These are phyloP conservation scores for Margaritispora aquatica DNA, from an alignment of 495 filamentous ascomycete species.

Conservation along the genomic window DNA sequence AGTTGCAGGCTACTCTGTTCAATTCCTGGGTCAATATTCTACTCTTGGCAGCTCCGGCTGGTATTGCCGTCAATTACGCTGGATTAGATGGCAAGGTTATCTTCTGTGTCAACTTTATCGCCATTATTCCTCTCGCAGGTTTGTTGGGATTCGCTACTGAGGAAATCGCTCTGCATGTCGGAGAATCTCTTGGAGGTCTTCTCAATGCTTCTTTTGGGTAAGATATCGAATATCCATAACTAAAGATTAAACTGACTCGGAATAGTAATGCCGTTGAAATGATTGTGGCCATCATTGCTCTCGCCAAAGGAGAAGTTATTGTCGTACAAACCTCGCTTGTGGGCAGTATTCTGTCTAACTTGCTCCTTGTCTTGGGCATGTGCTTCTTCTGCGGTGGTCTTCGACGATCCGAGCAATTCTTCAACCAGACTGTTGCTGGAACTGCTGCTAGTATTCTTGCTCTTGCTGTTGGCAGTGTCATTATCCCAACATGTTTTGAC, in stretches of 20 bases:
- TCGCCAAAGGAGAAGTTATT: slow-evolving; percentile 63
- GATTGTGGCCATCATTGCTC: slow-evolving; percentile 82
- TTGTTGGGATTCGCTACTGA: slow-evolving; percentile 89
- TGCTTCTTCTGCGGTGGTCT: slow-evolving; percentile 88
- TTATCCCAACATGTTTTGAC: slow-evolving; percentile 85
- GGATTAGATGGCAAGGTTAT: slow-evolving; percentile 41
- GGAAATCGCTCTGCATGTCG: slow-evolving; percentile 75
- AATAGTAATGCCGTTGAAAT: slow-evolving; percentile 87
- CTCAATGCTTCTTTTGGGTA: slow-evolving; percentile 88
- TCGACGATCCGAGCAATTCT: slow-evolving; percentile 73
- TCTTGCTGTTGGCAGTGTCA: slow-evolving; percentile 70
- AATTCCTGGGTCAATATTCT: slow-evolving; percentile 82
- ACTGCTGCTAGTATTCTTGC: slow-evolving; percentile 80
- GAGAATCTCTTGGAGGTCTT: slow-evolving; percentile 80
- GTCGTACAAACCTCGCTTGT: slow-evolving; percentile 93
- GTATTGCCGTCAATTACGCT: slow-evolving; percentile 67
- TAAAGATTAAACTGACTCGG: slow-evolving; percentile 9
- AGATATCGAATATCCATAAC: slow-evolving; percentile 14
- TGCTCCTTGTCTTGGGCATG: slow-evolving; percentile 89
- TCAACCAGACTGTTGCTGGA: slow-evolving; percentile 91
- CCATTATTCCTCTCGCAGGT: slow-evolving; percentile 84
- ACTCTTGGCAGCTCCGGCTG: slow-evolving; percentile 70
- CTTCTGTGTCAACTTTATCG: slow-evolving; percentile 87
- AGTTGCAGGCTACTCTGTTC: slow-evolving; percentile 64
- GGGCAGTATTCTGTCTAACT: slow-evolving; percentile 84